phyloP scores from a whole-genome alignment of 768 basidiomycete species.

The Tylopilus felleus region DNA sequence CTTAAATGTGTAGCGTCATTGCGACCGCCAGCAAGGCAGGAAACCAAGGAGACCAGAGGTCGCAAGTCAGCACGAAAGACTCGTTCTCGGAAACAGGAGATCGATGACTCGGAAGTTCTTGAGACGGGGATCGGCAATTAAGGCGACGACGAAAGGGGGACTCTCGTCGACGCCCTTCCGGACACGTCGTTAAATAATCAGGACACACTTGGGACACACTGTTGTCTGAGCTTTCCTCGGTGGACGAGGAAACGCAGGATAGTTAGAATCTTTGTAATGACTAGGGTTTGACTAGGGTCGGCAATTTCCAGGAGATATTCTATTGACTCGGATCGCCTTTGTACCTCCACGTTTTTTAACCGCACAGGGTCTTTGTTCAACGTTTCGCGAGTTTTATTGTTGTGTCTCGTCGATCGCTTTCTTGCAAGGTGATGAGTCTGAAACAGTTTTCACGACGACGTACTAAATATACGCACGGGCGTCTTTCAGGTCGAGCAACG shows the following conservation, averaged over 20 bases:
- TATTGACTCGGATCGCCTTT: not conserved
- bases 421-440: slow-evolving; percentile 13
- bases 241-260: no score
- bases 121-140: slow-evolving; percentile 2
- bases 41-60: slow-evolving; percentile 43
- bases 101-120: slow-evolving; percentile 27
- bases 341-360: not conserved
- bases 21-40: slow-evolving; percentile 40
- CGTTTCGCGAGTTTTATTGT: not conserved
- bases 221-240: no score
- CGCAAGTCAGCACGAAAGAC: slow-evolving; percentile 34
- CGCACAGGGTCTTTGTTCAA: not conserved
- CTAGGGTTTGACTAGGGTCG: not conserved
- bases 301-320: slow-evolving; percentile 8
- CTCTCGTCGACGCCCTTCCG: not conserved
- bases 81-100: slow-evolving; percentile 25
- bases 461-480: slow-evolving; percentile 19
- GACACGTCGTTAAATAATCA: not conserved
- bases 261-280: not conserved
- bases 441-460: not conserved
- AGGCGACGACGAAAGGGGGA: not conserved
- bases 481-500: slow-evolving; percentile 9
- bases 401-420: not conserved
- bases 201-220: no score
- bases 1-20: slow-evolving; percentile 29